phyloP scores from a whole-genome alignment of 1,284 basidiomycete species.

The Ustanciosporium gigantosporum region DNA sequence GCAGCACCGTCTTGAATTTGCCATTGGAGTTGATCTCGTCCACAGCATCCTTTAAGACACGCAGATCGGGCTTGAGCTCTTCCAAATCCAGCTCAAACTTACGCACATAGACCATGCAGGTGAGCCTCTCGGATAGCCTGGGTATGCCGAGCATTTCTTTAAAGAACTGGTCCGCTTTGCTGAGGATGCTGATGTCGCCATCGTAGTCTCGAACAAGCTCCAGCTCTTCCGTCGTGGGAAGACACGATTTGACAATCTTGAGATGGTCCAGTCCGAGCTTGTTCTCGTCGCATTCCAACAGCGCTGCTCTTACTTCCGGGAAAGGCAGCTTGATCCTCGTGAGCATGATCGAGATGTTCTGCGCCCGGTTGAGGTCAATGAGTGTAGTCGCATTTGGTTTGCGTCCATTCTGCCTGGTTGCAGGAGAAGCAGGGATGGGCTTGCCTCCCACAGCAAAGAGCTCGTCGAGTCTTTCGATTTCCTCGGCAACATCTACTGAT shows the following conservation, averaged over 20 bases:
- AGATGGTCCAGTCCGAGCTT: slow-evolving; percentile 43
- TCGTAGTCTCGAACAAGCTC: slow-evolving; percentile 48
- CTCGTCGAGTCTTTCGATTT: slow-evolving; percentile 65
- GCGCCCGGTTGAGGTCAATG: slow-evolving; percentile 41
- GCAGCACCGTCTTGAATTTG: slow-evolving; percentile 73
- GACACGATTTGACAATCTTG: slow-evolving; percentile 40
- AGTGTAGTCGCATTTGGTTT: slow-evolving; percentile 40
- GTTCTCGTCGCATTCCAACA: slow-evolving; percentile 43
- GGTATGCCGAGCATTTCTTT: slow-evolving; percentile 79
- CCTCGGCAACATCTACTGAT: slow-evolving; percentile 64
- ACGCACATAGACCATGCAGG: slow-evolving; percentile 79
- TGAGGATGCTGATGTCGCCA: slow-evolving; percentile 35
- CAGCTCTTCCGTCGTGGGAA: slow-evolving; percentile 50
- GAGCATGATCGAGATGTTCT: slow-evolving; percentile 46
- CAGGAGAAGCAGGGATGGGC: slow-evolving; percentile 23
- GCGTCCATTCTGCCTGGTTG: slow-evolving; percentile 12
- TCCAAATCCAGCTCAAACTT: slow-evolving; percentile 80
- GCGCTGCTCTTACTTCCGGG: slow-evolving; percentile 37
- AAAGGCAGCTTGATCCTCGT: slow-evolving; percentile 50
- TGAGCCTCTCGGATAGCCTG: slow-evolving; percentile 72
- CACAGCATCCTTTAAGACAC: slow-evolving; percentile 74
- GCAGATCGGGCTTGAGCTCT: slow-evolving; percentile 80
- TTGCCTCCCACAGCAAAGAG: slow-evolving; percentile 71
- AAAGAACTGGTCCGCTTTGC: slow-evolving; percentile 82
- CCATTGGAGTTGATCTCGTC: slow-evolving; percentile 73